Percentiles rank a stretch among this genome's conserved stretches.
phyloP scores from a whole-genome alignment of 1,284 basidiomycete genomes.

The Sparassis latifolia region DNA sequence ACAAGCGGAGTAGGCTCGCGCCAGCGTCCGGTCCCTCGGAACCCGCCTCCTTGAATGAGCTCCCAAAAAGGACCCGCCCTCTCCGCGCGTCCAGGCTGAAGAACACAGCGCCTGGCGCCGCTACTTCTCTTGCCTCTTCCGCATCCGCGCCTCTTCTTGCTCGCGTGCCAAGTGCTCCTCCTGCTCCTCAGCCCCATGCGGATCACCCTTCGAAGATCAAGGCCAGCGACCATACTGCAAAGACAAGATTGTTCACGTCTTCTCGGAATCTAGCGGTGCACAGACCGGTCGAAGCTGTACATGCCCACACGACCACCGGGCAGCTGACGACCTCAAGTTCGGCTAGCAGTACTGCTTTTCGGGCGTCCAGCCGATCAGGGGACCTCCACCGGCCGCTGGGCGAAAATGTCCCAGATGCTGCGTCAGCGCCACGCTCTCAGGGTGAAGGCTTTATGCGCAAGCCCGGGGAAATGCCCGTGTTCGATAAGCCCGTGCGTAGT shows the following conservation, averaged over 20 bases:
- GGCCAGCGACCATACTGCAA: no score
- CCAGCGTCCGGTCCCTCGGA: conserved; percentile 10
- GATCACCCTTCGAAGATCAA: no score
- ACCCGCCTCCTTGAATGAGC: neutral
- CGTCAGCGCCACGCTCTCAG: conserved; percentile 4
- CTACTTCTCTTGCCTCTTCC: conserved; percentile 5
- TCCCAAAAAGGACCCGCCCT: neutral
- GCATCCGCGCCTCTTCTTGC: conserved; percentile 3
- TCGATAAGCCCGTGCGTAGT: conserved; percentile 19
- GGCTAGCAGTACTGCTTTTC: conserved; percentile 6
- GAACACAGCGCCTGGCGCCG: conserved; percentile 11
- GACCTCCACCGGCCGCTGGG: conserved; percentile 9
- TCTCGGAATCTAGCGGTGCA: no score
- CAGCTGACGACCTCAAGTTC: conserved; percentile 7
- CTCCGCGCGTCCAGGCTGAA: conserved; percentile 17
- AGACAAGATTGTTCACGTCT: no score
- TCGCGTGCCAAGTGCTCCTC: neutral
- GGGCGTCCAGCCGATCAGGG: conserved; percentile 15
- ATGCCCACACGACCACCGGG: neutral
- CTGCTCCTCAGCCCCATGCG: no score
- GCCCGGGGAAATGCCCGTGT: conserved; percentile 5
- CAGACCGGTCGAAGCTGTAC: no score
- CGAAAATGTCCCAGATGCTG: conserved; percentile 7
- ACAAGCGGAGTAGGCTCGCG: conserved; percentile 18
- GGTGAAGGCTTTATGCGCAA: conserved; percentile 6